phyloP scores from a whole-genome alignment of 2,329 filamentous ascomycete species.

The Pleochaeta shiraiana region DNA sequence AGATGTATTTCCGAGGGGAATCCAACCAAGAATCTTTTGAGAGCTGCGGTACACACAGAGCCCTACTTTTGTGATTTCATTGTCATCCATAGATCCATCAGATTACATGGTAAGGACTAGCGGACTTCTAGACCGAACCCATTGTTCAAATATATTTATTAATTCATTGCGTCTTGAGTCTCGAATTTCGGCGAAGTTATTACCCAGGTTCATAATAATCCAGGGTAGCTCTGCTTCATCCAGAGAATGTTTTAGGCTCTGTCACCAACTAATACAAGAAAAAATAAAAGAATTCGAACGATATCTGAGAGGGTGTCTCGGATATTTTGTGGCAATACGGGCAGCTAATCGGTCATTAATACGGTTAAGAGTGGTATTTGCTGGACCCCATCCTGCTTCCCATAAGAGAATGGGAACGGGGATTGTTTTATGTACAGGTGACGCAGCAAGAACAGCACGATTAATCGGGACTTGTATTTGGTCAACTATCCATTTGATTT shows the following conservation, averaged over 20 bases:
- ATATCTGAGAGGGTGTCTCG: neutral
- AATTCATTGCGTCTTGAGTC: neutral
- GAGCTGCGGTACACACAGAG: neutral
- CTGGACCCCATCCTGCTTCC: slow-evolving; percentile 2
- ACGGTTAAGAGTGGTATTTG: neutral
- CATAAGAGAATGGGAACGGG: neutral
- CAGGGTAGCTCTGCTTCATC: neutral
- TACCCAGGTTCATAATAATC: neutral
- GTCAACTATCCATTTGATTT: neutral
- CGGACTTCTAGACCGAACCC: neutral
- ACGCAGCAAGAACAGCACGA: neutral
- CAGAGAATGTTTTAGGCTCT: neutral
- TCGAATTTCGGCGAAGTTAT: neutral
- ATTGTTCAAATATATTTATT: neutral
- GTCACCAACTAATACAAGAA: neutral
- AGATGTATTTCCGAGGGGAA: neutral
- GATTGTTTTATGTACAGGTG: neutral
- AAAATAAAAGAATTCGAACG: neutral
- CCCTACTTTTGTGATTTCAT: neutral
- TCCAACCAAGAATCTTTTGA: neutral
- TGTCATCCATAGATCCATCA: neutral
- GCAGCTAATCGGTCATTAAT: neutral
- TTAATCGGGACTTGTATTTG: neutral
- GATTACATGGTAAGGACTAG: neutral
- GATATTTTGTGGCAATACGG: neutral